Base-by-base conservation (phyloP, 768 basidiomycete species). In the Chalciporus sphaerocephalus region DNA sequence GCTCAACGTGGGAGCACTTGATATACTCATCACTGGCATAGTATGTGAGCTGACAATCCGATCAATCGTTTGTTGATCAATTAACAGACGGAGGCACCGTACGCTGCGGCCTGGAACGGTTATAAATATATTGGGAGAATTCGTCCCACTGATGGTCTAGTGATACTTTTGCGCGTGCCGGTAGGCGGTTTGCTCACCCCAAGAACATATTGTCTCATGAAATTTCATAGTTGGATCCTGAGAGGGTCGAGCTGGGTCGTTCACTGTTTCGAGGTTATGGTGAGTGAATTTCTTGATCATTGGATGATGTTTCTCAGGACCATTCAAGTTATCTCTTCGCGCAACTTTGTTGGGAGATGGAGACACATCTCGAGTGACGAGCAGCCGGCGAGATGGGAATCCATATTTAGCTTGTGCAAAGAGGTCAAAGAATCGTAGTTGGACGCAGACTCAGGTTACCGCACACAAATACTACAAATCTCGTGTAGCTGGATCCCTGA, bases 111-210 rank as follows among this genome's bases (percentile, higher is more conserved):
- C 2, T 86, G 83, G 84, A 81, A 79, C 2, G 71, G 68, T 4
- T 78, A 74, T 45, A 71, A 64, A 38, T 68, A 84, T 40, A 59
- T 77, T 33, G 84, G 84, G 28, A 75, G 81, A 23, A 66, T 85
- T 12, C 68, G 84, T 23, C 62, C 77, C 7, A 68, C 69, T 30
- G 84, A 86, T 60, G 84, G 84, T 12, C 65, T 84, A 30, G 65
- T 83, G 22, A 71, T 76, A 4, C 60, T 85, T 25, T 51, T 72
- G 21, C 73, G 77, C 43, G 71, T 76, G 65, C 74, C 80, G 43
- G 79, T 79, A 44, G 47, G 75, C 64, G 22, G 33, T 15, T 23
- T 41, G 11, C 28, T 40, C 32, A 10, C 23, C 22, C 20, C 6
- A 17, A 42, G 13, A 48, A 16, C 1, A 24, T 46, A 12, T 21